Conservation (phyloP, 768 basidiomycete genomes). For the Agrocybe chaxingu region DNA sequence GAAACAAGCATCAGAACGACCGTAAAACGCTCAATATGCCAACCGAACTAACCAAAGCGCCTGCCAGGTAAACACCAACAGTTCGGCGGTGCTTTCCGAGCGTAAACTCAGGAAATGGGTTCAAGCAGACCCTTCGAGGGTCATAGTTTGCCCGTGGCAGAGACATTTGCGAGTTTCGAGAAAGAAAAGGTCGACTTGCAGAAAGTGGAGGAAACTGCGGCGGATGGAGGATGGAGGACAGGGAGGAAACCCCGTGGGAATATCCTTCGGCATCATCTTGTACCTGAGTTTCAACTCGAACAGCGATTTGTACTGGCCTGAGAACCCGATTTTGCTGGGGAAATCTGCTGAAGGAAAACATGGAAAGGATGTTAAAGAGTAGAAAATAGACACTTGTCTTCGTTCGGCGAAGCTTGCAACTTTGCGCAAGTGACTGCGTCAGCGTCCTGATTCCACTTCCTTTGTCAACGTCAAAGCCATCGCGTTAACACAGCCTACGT, state of each 20-base stretch:
- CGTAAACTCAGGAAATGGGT: slow-evolving; percentile 76
- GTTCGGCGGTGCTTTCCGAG: slow-evolving; percentile 78
- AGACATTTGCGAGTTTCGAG: slow-evolving; percentile 39
- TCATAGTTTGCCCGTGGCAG: slow-evolving; percentile 76
- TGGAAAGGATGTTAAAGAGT: no score
- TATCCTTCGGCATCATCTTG: slow-evolving; percentile 16
- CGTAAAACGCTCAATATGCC: background rate
- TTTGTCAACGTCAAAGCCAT: no score
- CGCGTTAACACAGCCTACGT: no score
- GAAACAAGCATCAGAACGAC: slow-evolving; percentile 3
- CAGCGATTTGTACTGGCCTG: slow-evolving; percentile 11
- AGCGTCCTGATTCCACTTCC: no score
- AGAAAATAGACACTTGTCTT: no score
- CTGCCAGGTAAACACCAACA: slow-evolving; percentile 87
- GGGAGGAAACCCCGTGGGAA: slow-evolving; percentile 24
- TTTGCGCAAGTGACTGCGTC: no score
- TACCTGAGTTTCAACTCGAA: slow-evolving; percentile 25
- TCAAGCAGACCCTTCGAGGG: slow-evolving; percentile 83
- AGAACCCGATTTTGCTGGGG: background rate
- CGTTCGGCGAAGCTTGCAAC: no score
- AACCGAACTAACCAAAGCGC: slow-evolving; percentile 74
- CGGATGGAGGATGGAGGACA: slow-evolving; percentile 15
- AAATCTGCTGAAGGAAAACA: no score
- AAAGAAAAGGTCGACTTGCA: background rate
- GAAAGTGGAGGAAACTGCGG: slow-evolving; percentile 12